phyloP scores from a whole-genome alignment of 2,329 filamentous ascomycete genomes.

The Ascochyta koolunga region DNA sequence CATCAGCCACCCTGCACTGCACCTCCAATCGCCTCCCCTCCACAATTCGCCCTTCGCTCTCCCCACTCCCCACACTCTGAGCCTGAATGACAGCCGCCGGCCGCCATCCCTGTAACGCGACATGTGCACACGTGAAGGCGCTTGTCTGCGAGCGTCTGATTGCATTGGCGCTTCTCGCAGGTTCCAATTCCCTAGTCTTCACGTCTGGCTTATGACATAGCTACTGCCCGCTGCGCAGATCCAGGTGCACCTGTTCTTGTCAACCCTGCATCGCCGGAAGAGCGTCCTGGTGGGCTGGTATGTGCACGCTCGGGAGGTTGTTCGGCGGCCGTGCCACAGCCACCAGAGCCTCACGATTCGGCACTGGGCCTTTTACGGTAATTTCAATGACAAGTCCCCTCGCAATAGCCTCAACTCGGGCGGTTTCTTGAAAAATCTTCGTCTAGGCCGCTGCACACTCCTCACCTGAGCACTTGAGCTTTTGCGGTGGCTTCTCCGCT shows the following conservation, averaged over 20 bases:
- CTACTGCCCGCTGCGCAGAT: not conserved
- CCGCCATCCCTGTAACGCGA: no score
- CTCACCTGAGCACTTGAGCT: not conserved
- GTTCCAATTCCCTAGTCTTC: not conserved
- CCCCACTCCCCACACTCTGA: conserved; percentile 1
- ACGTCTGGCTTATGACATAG: not conserved
- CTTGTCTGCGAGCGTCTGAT: not conserved
- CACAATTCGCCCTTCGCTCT: not conserved
- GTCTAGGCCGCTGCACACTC: conserved; percentile 10
- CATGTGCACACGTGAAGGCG: not conserved
- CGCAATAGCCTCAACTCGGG: conserved; percentile 15
- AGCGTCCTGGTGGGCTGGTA: not conserved
- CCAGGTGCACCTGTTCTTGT: conserved; percentile 12
- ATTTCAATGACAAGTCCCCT: conserved; percentile 21
- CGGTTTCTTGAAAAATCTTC: conserved; percentile 18
- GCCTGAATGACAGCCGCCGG: not conserved
- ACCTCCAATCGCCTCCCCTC: no score
- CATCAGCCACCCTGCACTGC: conserved; percentile 8
- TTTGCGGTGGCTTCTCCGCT: conserved; percentile 14
- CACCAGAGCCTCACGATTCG: conserved; percentile 15
- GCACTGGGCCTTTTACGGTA: conserved; percentile 25
- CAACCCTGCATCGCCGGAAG: conserved; percentile 15
- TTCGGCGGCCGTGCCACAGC: conserved; percentile 32
- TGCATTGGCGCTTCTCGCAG: not conserved
- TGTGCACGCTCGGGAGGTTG: conserved; percentile 31